Evolutionary conservation across 768 basidiomycete genomes (phyloP).

Genomic region (Leccinum barrowsii): DNA sequence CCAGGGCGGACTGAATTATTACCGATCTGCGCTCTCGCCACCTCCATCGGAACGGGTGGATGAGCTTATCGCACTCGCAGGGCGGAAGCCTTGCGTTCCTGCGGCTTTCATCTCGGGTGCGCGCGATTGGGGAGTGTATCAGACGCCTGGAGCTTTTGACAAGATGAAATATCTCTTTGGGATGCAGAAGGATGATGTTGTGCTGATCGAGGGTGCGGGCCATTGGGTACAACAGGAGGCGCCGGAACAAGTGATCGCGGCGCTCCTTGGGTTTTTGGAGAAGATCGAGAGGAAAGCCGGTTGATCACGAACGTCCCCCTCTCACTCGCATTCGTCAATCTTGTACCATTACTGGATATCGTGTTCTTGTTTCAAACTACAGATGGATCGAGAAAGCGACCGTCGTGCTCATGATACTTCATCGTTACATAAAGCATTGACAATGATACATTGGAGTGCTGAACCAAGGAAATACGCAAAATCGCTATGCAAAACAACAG

Average conservation of each 20-base stretch:
- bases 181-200: constrained; percentile 44
- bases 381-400: constrained; percentile 4
- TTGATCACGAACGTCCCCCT: background rate
- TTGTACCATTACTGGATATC: background rate
- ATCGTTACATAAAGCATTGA: constrained; percentile 10
- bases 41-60: constrained; percentile 34
- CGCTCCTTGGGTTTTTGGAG: constrained; percentile 40
- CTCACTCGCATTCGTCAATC: background rate
- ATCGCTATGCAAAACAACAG: constrained; percentile 29
- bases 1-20: constrained; percentile 60
- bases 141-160: constrained; percentile 45
- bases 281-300: constrained; percentile 11
- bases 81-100: constrained; percentile 46
- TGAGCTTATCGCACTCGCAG: constrained; percentile 44
- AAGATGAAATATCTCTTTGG: constrained; percentile 35
- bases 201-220: constrained; percentile 54
- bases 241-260: constrained; percentile 39
- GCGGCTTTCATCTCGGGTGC: constrained; percentile 56
- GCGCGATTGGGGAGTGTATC: constrained; percentile 62
- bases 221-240: constrained; percentile 66
- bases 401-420: constrained; percentile 17
- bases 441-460: constrained; percentile 25
- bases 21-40: constrained; percentile 36
- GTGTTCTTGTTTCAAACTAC: constrained; percentile 10
- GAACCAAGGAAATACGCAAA: constrained; percentile 9